Base-by-base conservation (phyloP, 2,329 filamentous ascomycete genomes). In the Sporothrix curviconia region DNA sequence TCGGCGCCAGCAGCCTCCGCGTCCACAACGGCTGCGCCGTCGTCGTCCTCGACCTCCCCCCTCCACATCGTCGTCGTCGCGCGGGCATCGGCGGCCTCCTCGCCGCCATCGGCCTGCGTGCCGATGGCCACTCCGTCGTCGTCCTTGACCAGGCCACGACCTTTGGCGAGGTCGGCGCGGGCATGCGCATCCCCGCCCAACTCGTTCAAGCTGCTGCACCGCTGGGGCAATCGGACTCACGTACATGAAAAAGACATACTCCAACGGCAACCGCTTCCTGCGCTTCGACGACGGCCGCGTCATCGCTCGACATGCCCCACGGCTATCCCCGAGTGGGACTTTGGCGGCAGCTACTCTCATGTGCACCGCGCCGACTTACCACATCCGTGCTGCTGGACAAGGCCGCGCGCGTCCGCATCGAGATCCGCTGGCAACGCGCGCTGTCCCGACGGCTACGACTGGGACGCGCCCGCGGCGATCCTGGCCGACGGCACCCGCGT, bases 291-390 rank as follows among this genome's bases (percentile, higher is more conserved):
- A 40, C 19, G 57, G 57, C 37, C n/a, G 14, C 0, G 32, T 36
- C 17, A 40, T 54, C 9, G 52, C 46, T n/a, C 37, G 42, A 54
- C 50, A 53, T 52, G 55, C 55, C 55, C 6, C 67, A 68, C 39
- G 60, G 61, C 17, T n/a, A 54, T 63, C 43, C 58, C 64, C 40
- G 61, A 65, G 17, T 59, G 64, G 44, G 59, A 58, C 3, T 65
- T 68, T 49, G 70, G 66, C 6, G 69, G 67, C 25, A 69, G 68
- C 1, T 72, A 71, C 47, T 68, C 69, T 28, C 62, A 70, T 7
- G 66, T 70, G 8, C 70, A 71, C 57, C 67, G 69, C n/a, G 70
- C 67, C 17, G 69, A 70, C 53, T n/a, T 64, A 71, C n/a, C 67
- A 70, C 56, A 61, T n/a, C 61, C 2, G 65, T 65, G 6, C 60